phyloP scores from a whole-genome alignment of 164 flowering plant species.

The Chloranthus sessilifolius region DNA sequence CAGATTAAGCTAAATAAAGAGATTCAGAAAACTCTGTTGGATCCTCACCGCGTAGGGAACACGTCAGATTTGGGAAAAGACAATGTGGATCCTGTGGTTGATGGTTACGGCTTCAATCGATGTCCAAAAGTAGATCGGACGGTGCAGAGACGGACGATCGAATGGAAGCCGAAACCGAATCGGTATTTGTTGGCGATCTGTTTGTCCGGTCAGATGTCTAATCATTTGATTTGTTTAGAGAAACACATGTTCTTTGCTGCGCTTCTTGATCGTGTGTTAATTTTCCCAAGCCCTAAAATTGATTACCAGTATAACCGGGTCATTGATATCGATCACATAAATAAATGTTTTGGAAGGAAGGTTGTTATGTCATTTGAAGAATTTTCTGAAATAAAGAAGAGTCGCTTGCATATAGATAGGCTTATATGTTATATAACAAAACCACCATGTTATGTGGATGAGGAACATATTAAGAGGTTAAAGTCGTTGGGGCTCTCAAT shows the following conservation, averaged over 20 bases:
- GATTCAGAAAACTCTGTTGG: slow-evolving; percentile 58
- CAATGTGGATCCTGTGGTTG: slow-evolving; percentile 16
- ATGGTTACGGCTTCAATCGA: slow-evolving; percentile 16
- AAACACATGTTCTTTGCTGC: slow-evolving; percentile 99
- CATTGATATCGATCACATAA: slow-evolving; percentile 72
- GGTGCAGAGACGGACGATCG: slow-evolving; percentile 48
- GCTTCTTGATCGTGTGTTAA: slow-evolving; percentile 58
- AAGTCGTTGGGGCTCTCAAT: slow-evolving; percentile 58
- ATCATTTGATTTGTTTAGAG: slow-evolving; percentile 91
- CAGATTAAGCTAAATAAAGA: slow-evolving; percentile 67
- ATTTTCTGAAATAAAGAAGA: slow-evolving; percentile 52
- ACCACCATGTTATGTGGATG: slow-evolving; percentile 85
- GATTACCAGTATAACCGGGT: slow-evolving; percentile 74
- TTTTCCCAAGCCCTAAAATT: slow-evolving; percentile 74
- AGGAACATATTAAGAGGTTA: slow-evolving; percentile 71
- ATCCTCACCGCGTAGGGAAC: slow-evolving; percentile 48
- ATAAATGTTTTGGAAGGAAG: slow-evolving; percentile 66
- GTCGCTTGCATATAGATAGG: slow-evolving; percentile 53
- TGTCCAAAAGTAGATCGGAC: slow-evolving; percentile 50
- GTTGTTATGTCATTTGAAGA: slow-evolving; percentile 76
- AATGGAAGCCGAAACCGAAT: slow-evolving; percentile 71
- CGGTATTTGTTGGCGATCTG: slow-evolving; percentile 81
- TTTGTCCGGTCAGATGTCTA: slow-evolving; percentile 95
- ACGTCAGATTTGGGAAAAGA: slow-evolving; percentile 22
- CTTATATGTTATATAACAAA: slow-evolving; percentile 72